phyloP scores from a whole-genome alignment of 139 green algal genomes.

The Chlamydomonas sp. region DNA sequence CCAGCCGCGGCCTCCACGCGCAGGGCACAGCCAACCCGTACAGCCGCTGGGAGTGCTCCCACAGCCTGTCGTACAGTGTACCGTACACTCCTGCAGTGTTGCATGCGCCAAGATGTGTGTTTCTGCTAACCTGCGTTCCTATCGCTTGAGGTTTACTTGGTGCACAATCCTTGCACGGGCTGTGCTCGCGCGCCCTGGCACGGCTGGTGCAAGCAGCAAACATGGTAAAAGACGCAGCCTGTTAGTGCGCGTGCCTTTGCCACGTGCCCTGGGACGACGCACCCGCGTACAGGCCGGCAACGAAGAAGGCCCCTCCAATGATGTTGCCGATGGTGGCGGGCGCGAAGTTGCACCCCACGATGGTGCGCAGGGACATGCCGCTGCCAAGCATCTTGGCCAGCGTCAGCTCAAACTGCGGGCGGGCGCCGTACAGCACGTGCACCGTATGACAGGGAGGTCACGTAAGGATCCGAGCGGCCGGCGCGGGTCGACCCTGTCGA shows the following conservation, averaged over 20 bases:
- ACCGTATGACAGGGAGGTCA: neutral
- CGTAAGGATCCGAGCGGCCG: neutral
- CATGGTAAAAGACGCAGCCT: neutral
- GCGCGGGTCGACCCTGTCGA: neutral
- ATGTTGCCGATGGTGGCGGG: constrained; percentile 90
- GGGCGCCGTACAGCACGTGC: neutral
- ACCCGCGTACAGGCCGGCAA: constrained; percentile 68
- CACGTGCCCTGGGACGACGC: neutral
- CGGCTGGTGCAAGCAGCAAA: neutral
- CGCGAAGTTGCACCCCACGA: constrained; percentile 76
- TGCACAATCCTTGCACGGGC: neutral
- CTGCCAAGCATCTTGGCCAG: constrained; percentile 52
- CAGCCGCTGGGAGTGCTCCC: neutral
- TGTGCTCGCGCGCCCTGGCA: no score
- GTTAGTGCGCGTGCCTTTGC: no score
- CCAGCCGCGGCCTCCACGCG: no score
- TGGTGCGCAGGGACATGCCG: constrained; percentile 63
- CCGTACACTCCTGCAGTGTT: constrained; percentile 13
- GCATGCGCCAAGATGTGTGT: neutral
- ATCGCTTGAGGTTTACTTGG: neutral
- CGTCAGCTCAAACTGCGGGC: constrained; percentile 59
- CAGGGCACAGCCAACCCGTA: constrained; percentile 14
- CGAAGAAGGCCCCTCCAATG: constrained; percentile 73
- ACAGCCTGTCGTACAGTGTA: constrained; percentile 36
- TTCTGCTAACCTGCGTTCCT: neutral